A percentile compares a stretch with the other conserved stretches of the same genome.
phyloP scores from a whole-genome alignment of 2,329 filamentous ascomycete genomes.

The Diatrype stigma region DNA sequence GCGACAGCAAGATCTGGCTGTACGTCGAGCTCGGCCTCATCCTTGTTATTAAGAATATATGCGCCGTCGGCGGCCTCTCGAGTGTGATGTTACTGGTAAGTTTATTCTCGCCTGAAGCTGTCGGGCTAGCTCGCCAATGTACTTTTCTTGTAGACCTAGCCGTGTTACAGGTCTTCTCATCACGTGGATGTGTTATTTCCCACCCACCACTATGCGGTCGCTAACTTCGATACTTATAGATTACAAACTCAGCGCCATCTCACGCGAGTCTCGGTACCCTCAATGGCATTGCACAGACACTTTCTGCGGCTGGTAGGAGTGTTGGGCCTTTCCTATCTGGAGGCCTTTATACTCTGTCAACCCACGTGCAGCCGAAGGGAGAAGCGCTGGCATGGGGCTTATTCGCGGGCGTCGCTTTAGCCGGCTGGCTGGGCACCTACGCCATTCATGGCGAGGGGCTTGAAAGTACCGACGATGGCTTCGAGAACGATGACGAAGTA shows the following conservation, averaged over 20 bases:
- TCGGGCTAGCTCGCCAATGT: neutral
- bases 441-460: slow-evolving; percentile 64
- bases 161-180: too few relatives aligned
- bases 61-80: slow-evolving; percentile 82
- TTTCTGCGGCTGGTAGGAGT: slow-evolving; percentile 85
- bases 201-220: slow-evolving; percentile 2
- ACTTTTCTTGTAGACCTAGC: too few relatives aligned
- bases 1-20: slow-evolving; percentile 63
- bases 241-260: slow-evolving; percentile 89
- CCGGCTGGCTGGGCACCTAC: slow-evolving; percentile 77
- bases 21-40: slow-evolving; percentile 78
- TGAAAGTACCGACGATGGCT: slow-evolving; percentile 53
- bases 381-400: slow-evolving; percentile 82
- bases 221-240: slow-evolving; percentile 35
- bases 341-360: slow-evolving; percentile 76
- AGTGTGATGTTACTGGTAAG: slow-evolving; percentile 81
- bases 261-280: slow-evolving; percentile 82
- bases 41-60: slow-evolving; percentile 83
- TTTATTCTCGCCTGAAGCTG: slow-evolving; percentile 10
- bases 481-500: slow-evolving; percentile 27
- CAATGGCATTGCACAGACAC: slow-evolving; percentile 89
- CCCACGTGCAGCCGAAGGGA: slow-evolving; percentile 70
- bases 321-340: slow-evolving; percentile 87
- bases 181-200: slow-evolving; percentile 1
- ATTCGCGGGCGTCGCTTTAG: slow-evolving; percentile 76